Evolutionary conservation across 192 early-diverging fungal genomes (phyloP), one percentile per base, ranked within the genome.

Genomic region (Mortierella claussenii): DNA sequence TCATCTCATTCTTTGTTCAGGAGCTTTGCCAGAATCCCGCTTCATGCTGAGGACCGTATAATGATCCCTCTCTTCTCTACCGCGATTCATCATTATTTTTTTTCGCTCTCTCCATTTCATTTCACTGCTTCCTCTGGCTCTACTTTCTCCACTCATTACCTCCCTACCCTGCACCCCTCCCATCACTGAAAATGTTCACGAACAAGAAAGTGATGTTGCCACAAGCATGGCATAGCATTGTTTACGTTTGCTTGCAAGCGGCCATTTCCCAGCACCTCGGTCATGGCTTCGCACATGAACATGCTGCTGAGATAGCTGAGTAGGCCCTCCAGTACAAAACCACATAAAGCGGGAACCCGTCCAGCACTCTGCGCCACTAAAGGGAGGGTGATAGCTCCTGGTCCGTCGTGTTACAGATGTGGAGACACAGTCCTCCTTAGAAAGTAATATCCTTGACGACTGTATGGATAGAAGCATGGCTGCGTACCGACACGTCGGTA

Each of bases 201-300:
- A n/a, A n/a, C n/a, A n/a, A n/a, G n/a, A n/a, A n/a, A n/a, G n/a
- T n/a, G n/a, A n/a, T n/a, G n/a, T n/a, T n/a, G n/a, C n/a, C n/a
- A n/a, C n/a, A n/a, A n/a, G n/a, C n/a, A n/a, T n/a, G n/a, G 3
- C 18, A 15, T 28, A 54, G 27, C 46, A 43, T 4, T 23, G 52
- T 59, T 50, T 54, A 67, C 73, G 13, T 76, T 76, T 44, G 85
- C 88, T 63, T 92, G 89, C 49, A 89, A 89, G 47, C 78, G 81
- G 32, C 89, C 86, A 61, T 93, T 93, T n/a, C 89, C 92, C 2
- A 84, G 83, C 65, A 92, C 86, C 49, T 81, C 81, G 7, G 88
- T 89, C 81, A 90, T 84, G 17, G 85, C 78, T 57, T 93, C 92
- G 58, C 87, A 84, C 37, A 92, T 74, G 78, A 92, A 91, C 44